Conservation (phyloP, 164 flowering plant species). For the Piper betle region DNA sequence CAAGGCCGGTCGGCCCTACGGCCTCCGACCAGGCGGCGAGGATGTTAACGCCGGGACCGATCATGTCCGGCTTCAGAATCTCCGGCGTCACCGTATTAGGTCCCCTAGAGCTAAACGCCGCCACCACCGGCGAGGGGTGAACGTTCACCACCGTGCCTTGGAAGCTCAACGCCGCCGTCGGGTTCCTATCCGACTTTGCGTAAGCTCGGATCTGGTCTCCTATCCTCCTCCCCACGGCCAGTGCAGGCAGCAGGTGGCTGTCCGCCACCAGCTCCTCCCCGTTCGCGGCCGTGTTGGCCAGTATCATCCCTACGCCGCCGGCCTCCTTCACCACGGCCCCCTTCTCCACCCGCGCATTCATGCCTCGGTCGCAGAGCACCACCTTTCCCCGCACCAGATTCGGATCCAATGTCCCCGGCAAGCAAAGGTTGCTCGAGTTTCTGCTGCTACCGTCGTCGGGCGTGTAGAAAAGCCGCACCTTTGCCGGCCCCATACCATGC, state of each 20-base stretch:
- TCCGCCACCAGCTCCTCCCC: slow-evolving; percentile 86
- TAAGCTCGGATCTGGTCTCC: slow-evolving; percentile 53
- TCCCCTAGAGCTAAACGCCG: slow-evolving; percentile 85
- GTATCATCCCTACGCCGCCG: too few relatives aligned
- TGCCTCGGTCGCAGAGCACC: too few relatives aligned
- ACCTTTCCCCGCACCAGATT: slow-evolving; percentile 40
- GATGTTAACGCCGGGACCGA: slow-evolving; percentile 90
- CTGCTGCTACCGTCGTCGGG: slow-evolving; percentile 5
- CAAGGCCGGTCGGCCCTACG: slow-evolving; percentile 48
- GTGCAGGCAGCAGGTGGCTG: slow-evolving; percentile 68
- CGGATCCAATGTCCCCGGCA: slow-evolving; percentile 59
- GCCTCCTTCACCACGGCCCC: slow-evolving; percentile 62
- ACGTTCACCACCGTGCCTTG: slow-evolving; percentile 70
- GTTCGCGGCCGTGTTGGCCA: slow-evolving; percentile 64
- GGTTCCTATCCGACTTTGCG: slow-evolving; percentile 22
- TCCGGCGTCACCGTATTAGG: slow-evolving; percentile 57
- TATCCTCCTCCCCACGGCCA: slow-evolving; percentile 54
- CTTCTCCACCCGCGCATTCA: slow-evolving; percentile 68
- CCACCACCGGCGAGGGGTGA: slow-evolving; percentile 75
- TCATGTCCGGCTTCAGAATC: too few relatives aligned
- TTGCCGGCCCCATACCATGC: slow-evolving; percentile 37
- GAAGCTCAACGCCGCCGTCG: slow-evolving; percentile 57
- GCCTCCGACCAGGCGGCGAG: slow-evolving; percentile 76
- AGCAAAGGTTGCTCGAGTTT: slow-evolving; percentile 38
- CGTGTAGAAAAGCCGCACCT: slow-evolving; percentile 35